phyloP scores from a whole-genome alignment of 345 rosid genomes.

The Populus simonii region DNA sequence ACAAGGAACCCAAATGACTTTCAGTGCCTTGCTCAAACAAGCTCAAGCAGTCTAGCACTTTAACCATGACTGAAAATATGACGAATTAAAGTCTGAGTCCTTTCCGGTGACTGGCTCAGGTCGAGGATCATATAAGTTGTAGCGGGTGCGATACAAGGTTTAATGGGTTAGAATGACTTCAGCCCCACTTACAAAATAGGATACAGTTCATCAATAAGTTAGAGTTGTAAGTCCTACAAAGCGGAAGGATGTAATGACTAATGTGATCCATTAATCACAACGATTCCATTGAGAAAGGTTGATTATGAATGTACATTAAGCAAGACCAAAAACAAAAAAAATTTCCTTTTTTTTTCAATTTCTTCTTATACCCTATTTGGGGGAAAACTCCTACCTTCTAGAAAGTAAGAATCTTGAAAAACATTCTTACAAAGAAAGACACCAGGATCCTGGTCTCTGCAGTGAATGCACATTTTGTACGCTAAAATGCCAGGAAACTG shows the following conservation, averaged over 20 bases:
- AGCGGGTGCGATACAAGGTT: neutral
- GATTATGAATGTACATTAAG: neutral
- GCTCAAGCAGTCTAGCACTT: neutral
- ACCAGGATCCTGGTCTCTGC: neutral
- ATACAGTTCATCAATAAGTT: neutral
- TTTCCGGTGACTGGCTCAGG: neutral
- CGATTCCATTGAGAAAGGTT: neutral
- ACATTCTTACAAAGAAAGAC: neutral
- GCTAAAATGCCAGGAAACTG: neutral
- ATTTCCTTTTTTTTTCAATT: neutral
- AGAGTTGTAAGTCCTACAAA: neutral
- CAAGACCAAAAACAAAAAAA: neutral
- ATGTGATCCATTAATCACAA: neutral
- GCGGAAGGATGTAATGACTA: neutral
- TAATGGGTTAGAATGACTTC: neutral
- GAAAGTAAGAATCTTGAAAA: slow-evolving; percentile 5
- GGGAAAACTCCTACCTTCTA: neutral
- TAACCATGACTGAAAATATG: neutral
- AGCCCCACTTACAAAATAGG: neutral
- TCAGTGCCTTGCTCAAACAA: neutral
- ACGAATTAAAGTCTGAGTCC: neutral
- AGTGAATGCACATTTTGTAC: neutral
- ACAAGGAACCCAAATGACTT: neutral
- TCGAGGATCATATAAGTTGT: neutral
- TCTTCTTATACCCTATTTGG: neutral